A percentile compares a stretch with the other conserved stretches of the same genome.
phyloP scores from a whole-genome alignment of 257 asterid genomes.

The Plantago ovata region DNA sequence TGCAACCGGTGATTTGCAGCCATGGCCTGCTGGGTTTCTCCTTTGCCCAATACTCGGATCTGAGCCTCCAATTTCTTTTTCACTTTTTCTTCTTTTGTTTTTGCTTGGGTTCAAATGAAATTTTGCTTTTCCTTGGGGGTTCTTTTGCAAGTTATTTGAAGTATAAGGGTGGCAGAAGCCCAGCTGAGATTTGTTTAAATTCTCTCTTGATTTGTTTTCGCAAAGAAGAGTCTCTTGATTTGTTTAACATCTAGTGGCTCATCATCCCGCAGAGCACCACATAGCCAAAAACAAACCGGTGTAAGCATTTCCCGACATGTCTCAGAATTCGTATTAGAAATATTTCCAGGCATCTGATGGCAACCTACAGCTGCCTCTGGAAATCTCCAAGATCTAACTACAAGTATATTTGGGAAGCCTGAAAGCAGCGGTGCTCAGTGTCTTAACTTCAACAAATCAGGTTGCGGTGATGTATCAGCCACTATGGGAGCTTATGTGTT shows the following conservation, averaged over 20 bases:
- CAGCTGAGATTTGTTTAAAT: too few relatives aligned
- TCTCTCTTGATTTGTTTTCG: too few relatives aligned
- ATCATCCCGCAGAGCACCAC: conserved; percentile 30
- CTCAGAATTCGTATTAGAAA: conserved; percentile 33
- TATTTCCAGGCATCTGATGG: conserved; percentile 35
- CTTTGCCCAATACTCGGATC: background rate
- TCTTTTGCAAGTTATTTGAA: too few relatives aligned
- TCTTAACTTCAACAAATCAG: conserved; percentile 23
- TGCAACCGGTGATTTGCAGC: conserved; percentile 32
- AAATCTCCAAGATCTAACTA: conserved; percentile 9
- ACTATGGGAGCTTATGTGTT: conserved; percentile 25
- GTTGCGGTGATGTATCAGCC: conserved; percentile 18
- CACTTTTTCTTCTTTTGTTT: background rate
- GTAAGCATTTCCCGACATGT: conserved; percentile 32
- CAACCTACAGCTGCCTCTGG: conserved; percentile 12
- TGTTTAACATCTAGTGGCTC: conserved; percentile 23
- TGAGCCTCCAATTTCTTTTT: conserved; percentile 9
- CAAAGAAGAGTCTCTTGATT: too few relatives aligned
- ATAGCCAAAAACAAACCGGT: conserved; percentile 21
- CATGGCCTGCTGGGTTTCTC: conserved; percentile 22
- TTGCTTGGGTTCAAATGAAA: background rate
- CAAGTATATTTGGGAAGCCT: conserved; percentile 11
- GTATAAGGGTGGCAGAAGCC: too few relatives aligned
- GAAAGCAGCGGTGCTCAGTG: conserved; percentile 15
- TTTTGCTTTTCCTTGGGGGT: background rate